phyloP scores from a whole-genome alignment of 495 filamentous ascomycete genomes.

The Hamigera avellanea region DNA sequence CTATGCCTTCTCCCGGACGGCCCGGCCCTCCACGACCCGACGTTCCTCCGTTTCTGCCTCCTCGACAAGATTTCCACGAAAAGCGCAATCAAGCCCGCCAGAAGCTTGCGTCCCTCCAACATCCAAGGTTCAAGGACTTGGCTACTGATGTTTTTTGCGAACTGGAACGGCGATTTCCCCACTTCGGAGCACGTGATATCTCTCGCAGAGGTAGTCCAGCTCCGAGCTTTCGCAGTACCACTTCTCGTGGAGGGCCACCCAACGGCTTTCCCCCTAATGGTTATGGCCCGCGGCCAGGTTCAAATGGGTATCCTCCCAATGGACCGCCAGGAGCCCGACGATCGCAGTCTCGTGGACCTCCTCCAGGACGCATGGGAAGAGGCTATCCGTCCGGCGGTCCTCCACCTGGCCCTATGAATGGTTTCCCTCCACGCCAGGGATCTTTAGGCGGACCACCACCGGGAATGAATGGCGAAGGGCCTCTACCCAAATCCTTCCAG shows the following conservation, averaged over 20 bases:
- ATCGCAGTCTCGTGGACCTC: conserved; percentile 31
- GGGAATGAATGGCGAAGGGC: conserved; percentile 34
- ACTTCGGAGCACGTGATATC: conserved; percentile 57
- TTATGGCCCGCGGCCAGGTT: conserved; percentile 8
- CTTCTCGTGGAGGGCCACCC: conserved; percentile 42
- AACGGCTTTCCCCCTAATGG: conserved; percentile 36
- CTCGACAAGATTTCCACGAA: conserved; percentile 81
- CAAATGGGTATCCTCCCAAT: conserved; percentile 12
- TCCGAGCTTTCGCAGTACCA: conserved; percentile 39
- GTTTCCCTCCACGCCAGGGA: conserved; percentile 32
- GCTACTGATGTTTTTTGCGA: conserved; percentile 95
- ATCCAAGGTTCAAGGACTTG: conserved; percentile 75
- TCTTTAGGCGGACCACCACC: conserved; percentile 36
- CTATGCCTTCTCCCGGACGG: conserved; percentile 40
- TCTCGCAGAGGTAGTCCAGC: conserved; percentile 60
- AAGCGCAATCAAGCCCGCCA: conserved; percentile 94
- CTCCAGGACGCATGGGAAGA: conserved; percentile 18
- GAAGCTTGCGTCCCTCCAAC: conserved; percentile 79
- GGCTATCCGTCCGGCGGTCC: conserved; percentile 31
- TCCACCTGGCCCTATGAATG: conserved; percentile 20
- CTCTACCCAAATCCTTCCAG: conserved; percentile 82
- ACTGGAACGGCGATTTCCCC: conserved; percentile 79
- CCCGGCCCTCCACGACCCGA: conserved; percentile 34
- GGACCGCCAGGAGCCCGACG: conserved; percentile 24
- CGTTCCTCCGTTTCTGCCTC: conserved; percentile 60